Evolutionary conservation across 768 basidiomycete genomes (phyloP), one percentile per base, ranked within the genome.

Genomic region (Termitomyces sp.): DNA sequence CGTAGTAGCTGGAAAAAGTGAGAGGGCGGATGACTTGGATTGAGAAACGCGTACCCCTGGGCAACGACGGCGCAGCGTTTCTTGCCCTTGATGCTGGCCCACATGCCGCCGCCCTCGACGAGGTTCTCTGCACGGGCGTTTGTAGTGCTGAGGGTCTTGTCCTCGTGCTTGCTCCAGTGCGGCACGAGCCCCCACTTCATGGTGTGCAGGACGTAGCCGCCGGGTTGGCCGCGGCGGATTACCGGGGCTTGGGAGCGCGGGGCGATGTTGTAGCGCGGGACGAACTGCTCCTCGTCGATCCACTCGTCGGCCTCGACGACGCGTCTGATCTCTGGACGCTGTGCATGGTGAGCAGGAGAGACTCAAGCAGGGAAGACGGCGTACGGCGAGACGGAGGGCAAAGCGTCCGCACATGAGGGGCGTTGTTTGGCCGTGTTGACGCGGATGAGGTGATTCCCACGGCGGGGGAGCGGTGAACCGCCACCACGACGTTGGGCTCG

Each of bases 181-280:
- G 91, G 92, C 2, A 94, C 83, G 1, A 95, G 76, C 7, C 95
- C 94, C 94, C 94, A 98, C 58, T 80, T 86, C 92, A 92, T 93
- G 0, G 88, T 87, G 36, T 92, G 89, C 60, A 95, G 68, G 24
- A 88, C 73, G 20, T 86, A 70, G 13, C 69, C 41, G n/a, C 39
- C 37, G 33, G 51, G n/a, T 49, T 49, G 75, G 24, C 74, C 64
- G 39, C 77, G 74, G 16, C 85, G 81, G 33, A 95, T 75, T 36
- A 95, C 88, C 22, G 92, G 90, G 0, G 85, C 88, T 51, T 87
- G 77, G 0, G 88, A 82, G 46, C 86, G 87, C 0, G 94, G 94
- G 0, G 93, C 91, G 59, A 94, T 83, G 68, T 95, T 95, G 68
- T 91, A 90, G 55, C 92, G 73, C 2, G 83, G 82, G 31, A 83